These are phyloP conservation scores for Mortierella sp. DNA, from an alignment of 371 early-diverging fungal species.

Conservation along the genomic window DNA sequence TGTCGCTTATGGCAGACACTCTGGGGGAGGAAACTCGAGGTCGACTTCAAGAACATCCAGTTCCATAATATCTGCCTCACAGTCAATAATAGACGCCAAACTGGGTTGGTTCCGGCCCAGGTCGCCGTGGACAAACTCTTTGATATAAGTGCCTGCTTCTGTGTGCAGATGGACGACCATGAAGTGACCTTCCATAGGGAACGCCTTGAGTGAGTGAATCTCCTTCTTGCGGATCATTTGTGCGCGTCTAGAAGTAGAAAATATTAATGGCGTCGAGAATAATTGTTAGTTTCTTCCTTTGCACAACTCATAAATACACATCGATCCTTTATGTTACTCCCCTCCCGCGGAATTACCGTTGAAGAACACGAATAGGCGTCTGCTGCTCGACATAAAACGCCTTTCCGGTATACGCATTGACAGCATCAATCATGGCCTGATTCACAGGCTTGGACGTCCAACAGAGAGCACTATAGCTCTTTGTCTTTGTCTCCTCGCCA, in stretches of 20 bases:
- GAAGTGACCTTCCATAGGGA: constrained; percentile 64
- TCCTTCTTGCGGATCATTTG: constrained; percentile 81
- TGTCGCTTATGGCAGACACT: constrained; percentile 3
- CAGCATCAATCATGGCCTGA: constrained; percentile 65
- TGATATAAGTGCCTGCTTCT: constrained; percentile 98
- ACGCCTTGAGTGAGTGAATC: constrained; percentile 67
- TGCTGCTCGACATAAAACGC: constrained; percentile 85
- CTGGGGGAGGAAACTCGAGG: constrained; percentile 77
- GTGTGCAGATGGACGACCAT: constrained; percentile 80
- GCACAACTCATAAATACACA: neutral
- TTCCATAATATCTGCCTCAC: constrained; percentile 85
- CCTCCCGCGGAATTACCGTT: constrained; percentile 59
- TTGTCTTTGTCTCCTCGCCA: constrained; percentile 88
- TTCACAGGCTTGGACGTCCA: constrained; percentile 76
- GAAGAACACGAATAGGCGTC: constrained; percentile 96
- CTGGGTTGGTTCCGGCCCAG: constrained; percentile 93
- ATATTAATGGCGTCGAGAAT: neutral
- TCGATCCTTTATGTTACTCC: neutral
- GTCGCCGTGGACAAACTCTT: constrained; percentile 99
- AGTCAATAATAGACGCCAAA: constrained; percentile 75
- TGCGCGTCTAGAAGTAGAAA: constrained; percentile 68
- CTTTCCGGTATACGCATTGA: constrained; percentile 62
- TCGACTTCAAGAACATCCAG: constrained; percentile 91
- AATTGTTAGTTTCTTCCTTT: neutral
- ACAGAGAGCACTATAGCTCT: constrained; percentile 85